Conservation (phyloP, 2,329 filamentous ascomycete genomes). For the Nemania sp. region DNA sequence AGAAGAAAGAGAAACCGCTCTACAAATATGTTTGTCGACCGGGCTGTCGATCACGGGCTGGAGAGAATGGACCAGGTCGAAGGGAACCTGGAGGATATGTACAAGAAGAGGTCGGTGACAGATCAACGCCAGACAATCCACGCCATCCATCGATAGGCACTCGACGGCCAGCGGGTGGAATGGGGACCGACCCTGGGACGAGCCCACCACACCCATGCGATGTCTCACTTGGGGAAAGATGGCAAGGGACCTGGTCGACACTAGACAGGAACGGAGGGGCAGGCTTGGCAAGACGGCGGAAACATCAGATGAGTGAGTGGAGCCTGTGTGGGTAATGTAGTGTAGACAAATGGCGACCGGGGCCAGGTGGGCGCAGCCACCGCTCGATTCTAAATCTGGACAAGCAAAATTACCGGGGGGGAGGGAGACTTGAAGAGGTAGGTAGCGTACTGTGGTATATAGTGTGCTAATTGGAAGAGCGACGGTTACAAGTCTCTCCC, state of each 20-base stretch:
- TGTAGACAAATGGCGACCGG: conserved; percentile 28
- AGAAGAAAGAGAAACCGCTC: conserved; percentile 42
- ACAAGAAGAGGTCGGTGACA: conserved; percentile 39
- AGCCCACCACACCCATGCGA: conserved; percentile 43
- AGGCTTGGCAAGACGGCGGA: conserved; percentile 34
- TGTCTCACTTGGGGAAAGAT: conserved; percentile 57
- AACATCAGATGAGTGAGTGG: conserved; percentile 48
- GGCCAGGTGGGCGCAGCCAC: conserved; percentile 38
- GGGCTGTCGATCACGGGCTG: conserved; percentile 44
- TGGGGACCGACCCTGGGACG: conserved; percentile 39
- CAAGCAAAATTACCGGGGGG: conserved; percentile 24
- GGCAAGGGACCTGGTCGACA: conserved; percentile 46
- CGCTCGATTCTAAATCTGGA: conserved; percentile 43
- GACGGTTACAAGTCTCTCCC: conserved; percentile 20
- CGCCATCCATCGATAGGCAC: conserved; percentile 46
- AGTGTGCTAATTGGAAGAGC: background rate
- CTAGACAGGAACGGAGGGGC: conserved; percentile 38
- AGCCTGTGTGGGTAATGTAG: conserved; percentile 27
- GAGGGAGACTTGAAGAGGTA: background rate
- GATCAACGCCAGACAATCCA: conserved; percentile 48
- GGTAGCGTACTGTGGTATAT: background rate
- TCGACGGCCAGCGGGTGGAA: conserved; percentile 43
- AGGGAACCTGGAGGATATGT: conserved; percentile 43
- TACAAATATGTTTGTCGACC: conserved; percentile 38
- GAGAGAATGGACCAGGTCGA: conserved; percentile 42